A percentile compares a stretch with the other conserved stretches of the same genome.
These are phyloP conservation scores for Nemania sp. DNA, from an alignment of 2,329 filamentous ascomycete genomes.

Conservation along the genomic window DNA sequence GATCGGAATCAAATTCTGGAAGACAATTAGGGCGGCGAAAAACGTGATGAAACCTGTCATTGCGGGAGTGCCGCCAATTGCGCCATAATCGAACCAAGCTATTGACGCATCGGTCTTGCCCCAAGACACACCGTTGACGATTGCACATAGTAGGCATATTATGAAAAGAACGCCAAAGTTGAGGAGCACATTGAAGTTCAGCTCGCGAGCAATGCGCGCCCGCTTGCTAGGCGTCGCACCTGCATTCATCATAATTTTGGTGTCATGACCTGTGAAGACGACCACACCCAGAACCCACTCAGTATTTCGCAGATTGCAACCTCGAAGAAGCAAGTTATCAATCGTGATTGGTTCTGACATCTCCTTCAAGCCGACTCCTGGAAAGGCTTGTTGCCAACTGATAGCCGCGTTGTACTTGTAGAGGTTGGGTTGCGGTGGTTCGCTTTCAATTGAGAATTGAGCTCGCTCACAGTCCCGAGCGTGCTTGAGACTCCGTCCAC, in stretches of 20 bases:
- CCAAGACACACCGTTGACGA: slow-evolving; percentile 89
- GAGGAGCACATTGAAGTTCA: slow-evolving; percentile 98
- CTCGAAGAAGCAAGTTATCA: slow-evolving; percentile 93
- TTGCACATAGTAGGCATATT: slow-evolving; percentile 88
- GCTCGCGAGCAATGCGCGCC: slow-evolving; percentile 87
- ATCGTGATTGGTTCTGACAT: slow-evolving; percentile 96
- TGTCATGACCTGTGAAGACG: slow-evolving; percentile 93
- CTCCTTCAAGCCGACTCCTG: slow-evolving; percentile 71
- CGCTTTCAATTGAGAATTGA: slow-evolving; percentile 89
- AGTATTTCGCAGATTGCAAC: slow-evolving; percentile 93
- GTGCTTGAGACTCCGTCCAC: slow-evolving; percentile 84
- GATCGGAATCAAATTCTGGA: slow-evolving; percentile 98
- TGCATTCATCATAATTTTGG: slow-evolving; percentile 99
- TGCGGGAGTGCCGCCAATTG: slow-evolving; percentile 78
- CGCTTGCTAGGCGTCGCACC: slow-evolving; percentile 96
- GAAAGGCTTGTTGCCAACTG: slow-evolving; percentile 82
- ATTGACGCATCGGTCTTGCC: slow-evolving; percentile 78
- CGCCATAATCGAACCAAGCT: slow-evolving; percentile 85
- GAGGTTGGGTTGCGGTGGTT: slow-evolving; percentile 90
- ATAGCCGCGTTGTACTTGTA: slow-evolving; percentile 95
- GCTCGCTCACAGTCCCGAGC: slow-evolving; percentile 92
- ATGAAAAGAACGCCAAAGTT: slow-evolving; percentile 91
- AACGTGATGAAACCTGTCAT: slow-evolving; percentile 96
- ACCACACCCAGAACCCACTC: slow-evolving; percentile 96
- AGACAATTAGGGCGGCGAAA: slow-evolving; percentile 93